phyloP scores from a whole-genome alignment of 2,329 filamentous ascomycete genomes.

The Cladosporium sp. region DNA sequence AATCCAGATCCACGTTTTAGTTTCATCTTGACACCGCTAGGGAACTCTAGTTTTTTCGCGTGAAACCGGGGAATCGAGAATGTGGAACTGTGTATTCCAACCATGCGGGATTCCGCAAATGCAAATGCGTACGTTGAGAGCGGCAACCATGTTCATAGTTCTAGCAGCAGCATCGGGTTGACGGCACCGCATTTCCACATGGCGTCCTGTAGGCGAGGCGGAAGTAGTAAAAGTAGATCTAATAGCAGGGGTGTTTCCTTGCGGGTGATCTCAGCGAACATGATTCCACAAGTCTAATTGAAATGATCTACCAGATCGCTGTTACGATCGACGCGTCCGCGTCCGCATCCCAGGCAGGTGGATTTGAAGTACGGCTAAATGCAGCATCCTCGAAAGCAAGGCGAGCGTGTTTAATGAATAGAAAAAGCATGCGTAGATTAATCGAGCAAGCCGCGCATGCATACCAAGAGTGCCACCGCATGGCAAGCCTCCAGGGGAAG shows the following conservation, averaged over 20 bases:
- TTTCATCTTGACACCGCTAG: neutral
- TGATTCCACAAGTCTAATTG: neutral
- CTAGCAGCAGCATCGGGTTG: neutral
- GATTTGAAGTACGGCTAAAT: neutral
- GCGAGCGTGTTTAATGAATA: neutral
- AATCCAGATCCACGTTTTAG: neutral
- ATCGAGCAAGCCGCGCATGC: neutral
- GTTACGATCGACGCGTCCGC: slow-evolving; percentile 4
- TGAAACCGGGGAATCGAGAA: neutral
- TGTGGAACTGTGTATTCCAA: neutral
- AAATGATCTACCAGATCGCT: slow-evolving; percentile 3
- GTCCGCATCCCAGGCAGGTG: neutral
- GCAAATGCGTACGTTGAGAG: neutral
- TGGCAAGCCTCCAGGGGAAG: neutral
- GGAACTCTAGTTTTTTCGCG: neutral
- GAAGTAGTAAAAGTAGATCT: neutral
- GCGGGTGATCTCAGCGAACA: neutral
- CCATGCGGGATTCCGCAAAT: neutral
- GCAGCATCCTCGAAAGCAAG: neutral
- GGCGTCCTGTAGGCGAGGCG: neutral
- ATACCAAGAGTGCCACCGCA: neutral
- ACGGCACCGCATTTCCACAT: neutral
- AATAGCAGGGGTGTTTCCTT: neutral
- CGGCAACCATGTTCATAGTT: neutral
- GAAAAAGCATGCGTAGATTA: neutral